A percentile compares a stretch with the other conserved stretches of the same genome.
Conservation (phyloP, 2,329 filamentous ascomycete species). For the Fusarium sp. region DNA sequence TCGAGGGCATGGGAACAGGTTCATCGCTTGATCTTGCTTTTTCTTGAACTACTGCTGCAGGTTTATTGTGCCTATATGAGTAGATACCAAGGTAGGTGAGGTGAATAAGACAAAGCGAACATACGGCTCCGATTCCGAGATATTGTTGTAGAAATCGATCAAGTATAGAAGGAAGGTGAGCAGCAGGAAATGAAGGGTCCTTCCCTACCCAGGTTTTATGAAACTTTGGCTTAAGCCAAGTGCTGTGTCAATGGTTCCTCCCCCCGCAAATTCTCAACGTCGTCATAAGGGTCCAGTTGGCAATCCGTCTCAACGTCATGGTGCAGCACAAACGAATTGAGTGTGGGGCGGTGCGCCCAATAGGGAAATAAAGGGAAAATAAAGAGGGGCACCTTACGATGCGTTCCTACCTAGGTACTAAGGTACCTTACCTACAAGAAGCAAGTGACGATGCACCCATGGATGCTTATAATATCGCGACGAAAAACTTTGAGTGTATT, state of each 20-base stretch:
- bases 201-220: conserved; percentile 15
- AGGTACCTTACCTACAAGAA: not conserved
- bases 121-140: not conserved
- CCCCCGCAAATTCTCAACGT: conserved; percentile 20
- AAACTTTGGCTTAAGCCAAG: not conserved
- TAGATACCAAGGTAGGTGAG: not conserved
- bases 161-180: not conserved
- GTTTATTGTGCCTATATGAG: not conserved
- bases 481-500: not conserved
- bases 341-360: not conserved
- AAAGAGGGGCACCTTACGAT: not conserved
- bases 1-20: not conserved
- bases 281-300: conserved; percentile 41
- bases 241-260: not conserved
- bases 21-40: conserved; percentile 1
- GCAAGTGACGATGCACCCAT: not conserved
- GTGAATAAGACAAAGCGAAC: not conserved
- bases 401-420: not conserved
- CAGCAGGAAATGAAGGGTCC: not conserved
- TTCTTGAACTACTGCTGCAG: not conserved
- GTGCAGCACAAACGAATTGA: conserved; percentile 30
- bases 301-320: conserved; percentile 28
- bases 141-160: not conserved
- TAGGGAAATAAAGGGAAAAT: not conserved
- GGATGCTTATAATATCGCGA: not conserved